phyloP scores from a whole-genome alignment of 257 asterid species.

The Cinchona pubescens region DNA sequence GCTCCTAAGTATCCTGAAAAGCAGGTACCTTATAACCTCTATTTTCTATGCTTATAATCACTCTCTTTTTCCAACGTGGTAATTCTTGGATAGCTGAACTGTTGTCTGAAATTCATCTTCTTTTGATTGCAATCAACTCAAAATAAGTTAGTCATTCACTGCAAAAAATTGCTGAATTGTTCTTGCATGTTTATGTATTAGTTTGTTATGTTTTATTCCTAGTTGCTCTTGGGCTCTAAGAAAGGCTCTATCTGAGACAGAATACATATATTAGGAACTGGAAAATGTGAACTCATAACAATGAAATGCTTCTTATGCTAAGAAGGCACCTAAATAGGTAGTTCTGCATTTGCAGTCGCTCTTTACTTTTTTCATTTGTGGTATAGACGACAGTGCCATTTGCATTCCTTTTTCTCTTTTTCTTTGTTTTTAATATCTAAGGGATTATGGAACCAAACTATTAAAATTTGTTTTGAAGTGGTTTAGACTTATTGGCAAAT shows the following conservation, averaged over 20 bases:
- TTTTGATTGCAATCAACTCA: not conserved
- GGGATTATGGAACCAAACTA: not conserved
- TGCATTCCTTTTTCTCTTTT: not conserved
- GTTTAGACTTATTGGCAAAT: not conserved
- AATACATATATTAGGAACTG: not conserved
- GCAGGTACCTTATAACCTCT: conserved; percentile 55
- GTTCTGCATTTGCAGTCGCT: not conserved
- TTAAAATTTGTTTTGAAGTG: not conserved
- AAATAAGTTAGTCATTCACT: not conserved
- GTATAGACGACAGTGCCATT: not conserved
- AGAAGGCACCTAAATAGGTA: not conserved
- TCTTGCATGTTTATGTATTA: not conserved
- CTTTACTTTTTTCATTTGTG: not conserved
- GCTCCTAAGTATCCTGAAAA: conserved; percentile 99
- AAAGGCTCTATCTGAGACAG: not conserved
- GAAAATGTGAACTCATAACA: not conserved
- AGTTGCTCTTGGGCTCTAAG: not conserved
- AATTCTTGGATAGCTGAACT: not conserved
- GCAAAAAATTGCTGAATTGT: not conserved
- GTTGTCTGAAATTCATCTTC: no score
- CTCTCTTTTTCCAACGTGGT: not conserved
- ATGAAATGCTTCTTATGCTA: not conserved
- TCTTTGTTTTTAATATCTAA: not conserved
- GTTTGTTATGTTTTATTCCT: not conserved
- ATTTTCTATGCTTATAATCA: not conserved